Percentiles rank a stretch among this genome's conserved stretches.
phyloP scores from a whole-genome alignment of 1,284 basidiomycete genomes.

The Ustilago vetiveriae region DNA sequence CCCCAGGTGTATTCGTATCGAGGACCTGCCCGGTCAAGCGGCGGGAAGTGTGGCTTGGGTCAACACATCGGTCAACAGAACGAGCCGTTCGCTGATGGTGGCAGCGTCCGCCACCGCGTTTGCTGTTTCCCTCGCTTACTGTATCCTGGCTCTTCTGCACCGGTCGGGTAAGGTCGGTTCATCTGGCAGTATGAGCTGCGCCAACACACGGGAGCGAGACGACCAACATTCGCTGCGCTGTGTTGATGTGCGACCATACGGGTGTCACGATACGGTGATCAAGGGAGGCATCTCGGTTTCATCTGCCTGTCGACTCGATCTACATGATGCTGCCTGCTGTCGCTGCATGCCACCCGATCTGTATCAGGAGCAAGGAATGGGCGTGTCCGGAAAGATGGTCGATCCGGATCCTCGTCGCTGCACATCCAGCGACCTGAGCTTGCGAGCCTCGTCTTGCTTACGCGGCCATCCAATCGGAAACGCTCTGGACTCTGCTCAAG shows the following conservation, averaged over 20 bases:
- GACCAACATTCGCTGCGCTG: not conserved
- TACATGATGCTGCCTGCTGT: not conserved
- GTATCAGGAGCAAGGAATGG: slow-evolving; percentile 5
- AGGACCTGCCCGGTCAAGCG: not conserved
- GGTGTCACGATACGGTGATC: not conserved
- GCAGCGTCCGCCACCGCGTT: not conserved
- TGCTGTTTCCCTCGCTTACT: slow-evolving; percentile 1
- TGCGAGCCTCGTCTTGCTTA: not conserved
- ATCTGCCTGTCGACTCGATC: not conserved
- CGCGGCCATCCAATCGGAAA: not conserved
- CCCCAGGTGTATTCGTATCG: slow-evolving; percentile 8
- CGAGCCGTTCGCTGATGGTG: slow-evolving; percentile 2
- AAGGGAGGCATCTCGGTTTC: not conserved
- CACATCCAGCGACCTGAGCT: not conserved
- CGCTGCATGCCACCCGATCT: slow-evolving; percentile 9
- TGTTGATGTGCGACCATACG: not conserved
- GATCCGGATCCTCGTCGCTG: not conserved
- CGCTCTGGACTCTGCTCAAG: not conserved
- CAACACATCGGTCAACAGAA: not conserved
- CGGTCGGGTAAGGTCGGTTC: slow-evolving; percentile 1
- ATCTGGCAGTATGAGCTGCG: slow-evolving; percentile 1
- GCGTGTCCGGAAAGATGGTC: not conserved
- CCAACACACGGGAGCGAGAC: not conserved
- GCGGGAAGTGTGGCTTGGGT: slow-evolving; percentile 16
- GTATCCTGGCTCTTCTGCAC: slow-evolving; percentile 7